Percentiles rank a stretch among this genome's conserved stretches.
phyloP scores from a whole-genome alignment of 2,329 filamentous ascomycete genomes.

The Fusarium sp. region DNA sequence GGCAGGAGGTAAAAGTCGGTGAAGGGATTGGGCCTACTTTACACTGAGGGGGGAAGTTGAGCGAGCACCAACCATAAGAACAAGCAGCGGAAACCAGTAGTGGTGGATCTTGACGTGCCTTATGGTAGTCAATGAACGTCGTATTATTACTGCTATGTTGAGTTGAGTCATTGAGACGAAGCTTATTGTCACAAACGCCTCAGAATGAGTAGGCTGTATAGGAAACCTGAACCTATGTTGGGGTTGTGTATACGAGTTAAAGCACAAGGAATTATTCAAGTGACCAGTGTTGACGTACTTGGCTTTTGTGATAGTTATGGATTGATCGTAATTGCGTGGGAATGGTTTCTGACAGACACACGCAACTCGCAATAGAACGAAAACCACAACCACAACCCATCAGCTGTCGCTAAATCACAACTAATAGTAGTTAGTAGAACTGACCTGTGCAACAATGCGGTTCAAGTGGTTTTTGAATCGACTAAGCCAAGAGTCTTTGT shows the following conservation, averaged over 20 bases:
- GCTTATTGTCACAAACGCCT: constrained; percentile 31
- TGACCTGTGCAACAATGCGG: constrained; percentile 24
- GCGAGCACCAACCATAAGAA: constrained; percentile 42
- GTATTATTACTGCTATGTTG: constrained; percentile 13
- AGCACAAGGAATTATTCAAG: constrained; percentile 10
- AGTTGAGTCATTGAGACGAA: constrained; percentile 17
- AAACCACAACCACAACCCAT: constrained; percentile 13
- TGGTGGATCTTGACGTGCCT: constrained; percentile 38
- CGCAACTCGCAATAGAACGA: constrained; percentile 10
- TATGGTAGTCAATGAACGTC: constrained; percentile 20
- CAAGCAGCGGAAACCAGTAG: constrained; percentile 12
- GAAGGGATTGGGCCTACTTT: constrained; percentile 43
- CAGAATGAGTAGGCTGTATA: constrained; percentile 16
- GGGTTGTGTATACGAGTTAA: not conserved
- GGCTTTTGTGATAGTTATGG: constrained; percentile 1
- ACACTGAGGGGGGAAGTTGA: constrained; percentile 36
- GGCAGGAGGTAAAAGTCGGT: constrained; percentile 50
- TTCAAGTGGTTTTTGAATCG: constrained; percentile 30
- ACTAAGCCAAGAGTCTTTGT: constrained; percentile 24
- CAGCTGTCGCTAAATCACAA: constrained; percentile 28
- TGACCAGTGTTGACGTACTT: not conserved
- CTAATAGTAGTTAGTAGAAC: constrained; percentile 7
- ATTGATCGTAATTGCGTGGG: constrained; percentile 11
- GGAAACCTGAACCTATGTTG: not conserved
- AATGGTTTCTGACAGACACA: constrained; percentile 1